A percentile compares a stretch with the other conserved stretches of the same genome.
phyloP scores from a whole-genome alignment of 495 filamentous ascomycete species.

The Penicillium arizonense region DNA sequence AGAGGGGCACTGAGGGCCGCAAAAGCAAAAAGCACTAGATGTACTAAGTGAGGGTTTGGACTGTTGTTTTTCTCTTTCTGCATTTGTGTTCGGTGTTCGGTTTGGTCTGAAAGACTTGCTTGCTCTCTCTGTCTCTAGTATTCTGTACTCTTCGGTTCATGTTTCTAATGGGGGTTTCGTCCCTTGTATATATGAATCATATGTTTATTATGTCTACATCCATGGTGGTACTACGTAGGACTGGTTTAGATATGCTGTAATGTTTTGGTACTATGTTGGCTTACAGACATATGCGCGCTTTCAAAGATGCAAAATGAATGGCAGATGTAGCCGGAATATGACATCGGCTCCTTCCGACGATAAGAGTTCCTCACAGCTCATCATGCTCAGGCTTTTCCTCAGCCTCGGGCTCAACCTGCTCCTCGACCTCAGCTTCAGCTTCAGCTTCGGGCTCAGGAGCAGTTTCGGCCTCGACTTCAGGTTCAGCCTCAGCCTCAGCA shows the following conservation, averaged over 20 bases:
- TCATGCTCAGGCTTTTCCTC: neutral
- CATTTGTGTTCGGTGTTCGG: constrained; percentile 25
- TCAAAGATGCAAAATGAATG: neutral
- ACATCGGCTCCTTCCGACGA: neutral
- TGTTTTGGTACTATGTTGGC: neutral
- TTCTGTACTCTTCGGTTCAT: constrained; percentile 16
- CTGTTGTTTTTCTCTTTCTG: constrained; percentile 15
- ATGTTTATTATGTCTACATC: constrained; percentile 5
- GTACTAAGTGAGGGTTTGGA: constrained; percentile 5
- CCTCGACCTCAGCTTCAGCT: neutral
- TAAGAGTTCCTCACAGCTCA: constrained; percentile 1
- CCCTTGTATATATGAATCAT: constrained; percentile 20
- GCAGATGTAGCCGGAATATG: no score
- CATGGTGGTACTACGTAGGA: neutral
- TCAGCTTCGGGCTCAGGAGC: constrained; percentile 34
- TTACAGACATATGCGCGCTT: neutral
- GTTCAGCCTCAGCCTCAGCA: constrained; percentile 28
- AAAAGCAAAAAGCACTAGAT: constrained; percentile 32
- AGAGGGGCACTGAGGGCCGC: constrained; percentile 53
- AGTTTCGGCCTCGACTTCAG: constrained; percentile 33
- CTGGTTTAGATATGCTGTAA: neutral
- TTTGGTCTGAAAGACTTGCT: constrained; percentile 10
- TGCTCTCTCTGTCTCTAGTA: constrained; percentile 8
- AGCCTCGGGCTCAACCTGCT: neutral
- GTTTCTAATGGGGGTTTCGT: constrained; percentile 9